Conservation (phyloP, 768 basidiomycete genomes). For the Trametopsis cervina region DNA sequence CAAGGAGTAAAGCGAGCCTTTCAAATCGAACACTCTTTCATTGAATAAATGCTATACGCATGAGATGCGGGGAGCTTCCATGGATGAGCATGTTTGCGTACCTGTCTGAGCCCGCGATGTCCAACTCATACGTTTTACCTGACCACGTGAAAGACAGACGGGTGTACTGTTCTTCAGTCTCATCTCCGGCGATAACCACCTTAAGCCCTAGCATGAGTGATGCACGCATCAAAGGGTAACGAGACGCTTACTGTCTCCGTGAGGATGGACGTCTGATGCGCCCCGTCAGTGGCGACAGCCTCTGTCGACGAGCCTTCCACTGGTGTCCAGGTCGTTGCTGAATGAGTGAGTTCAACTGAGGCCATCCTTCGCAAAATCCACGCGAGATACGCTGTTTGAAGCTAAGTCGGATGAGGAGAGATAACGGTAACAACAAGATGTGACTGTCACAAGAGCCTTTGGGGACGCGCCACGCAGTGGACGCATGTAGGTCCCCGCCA, state of each 20-base stretch:
- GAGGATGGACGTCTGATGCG: neutral
- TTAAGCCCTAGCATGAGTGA: neutral
- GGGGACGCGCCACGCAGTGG: constrained; percentile 2
- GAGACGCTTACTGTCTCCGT: neutral
- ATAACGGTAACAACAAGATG: too few species aligned
- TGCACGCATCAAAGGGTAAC: too few species aligned
- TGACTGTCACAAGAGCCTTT: too few species aligned
- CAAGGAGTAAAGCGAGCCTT: constrained; percentile 53
- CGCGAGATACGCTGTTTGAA: too few species aligned
- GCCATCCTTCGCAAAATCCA: neutral
- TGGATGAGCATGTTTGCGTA: too few species aligned
- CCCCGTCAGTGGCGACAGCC: neutral
- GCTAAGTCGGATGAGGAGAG: too few species aligned
- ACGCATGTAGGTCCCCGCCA: constrained; percentile 10
- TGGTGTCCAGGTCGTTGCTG: neutral
- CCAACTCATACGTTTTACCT: constrained; percentile 57
- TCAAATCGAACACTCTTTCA: constrained; percentile 74
- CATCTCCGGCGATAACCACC: neutral
- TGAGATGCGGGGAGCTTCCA: too few species aligned
- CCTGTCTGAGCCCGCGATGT: constrained; percentile 77
- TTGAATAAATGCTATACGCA: neutral
- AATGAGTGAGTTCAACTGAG: neutral
- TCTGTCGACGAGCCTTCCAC: neutral
- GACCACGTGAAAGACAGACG: constrained; percentile 67
- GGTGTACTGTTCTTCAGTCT: constrained; percentile 39